These are phyloP conservation scores for Thielaviopsis ethacetica DNA, from an alignment of 2,329 filamentous ascomycete species.

Conservation along the genomic window DNA sequence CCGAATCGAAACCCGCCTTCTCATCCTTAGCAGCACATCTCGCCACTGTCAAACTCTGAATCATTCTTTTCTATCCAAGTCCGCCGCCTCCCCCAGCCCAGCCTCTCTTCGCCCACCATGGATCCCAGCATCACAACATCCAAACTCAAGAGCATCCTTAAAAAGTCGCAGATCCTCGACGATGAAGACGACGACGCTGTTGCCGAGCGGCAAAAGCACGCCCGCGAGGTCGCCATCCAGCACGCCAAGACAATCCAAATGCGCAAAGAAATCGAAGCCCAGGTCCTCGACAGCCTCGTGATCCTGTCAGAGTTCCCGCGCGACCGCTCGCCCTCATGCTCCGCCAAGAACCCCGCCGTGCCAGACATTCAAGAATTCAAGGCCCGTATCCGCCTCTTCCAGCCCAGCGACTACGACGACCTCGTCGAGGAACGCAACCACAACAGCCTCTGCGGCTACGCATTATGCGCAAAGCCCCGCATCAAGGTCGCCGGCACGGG, in stretches of 20 bases:
- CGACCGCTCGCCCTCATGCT: conserved; percentile 18
- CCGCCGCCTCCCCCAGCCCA: not conserved
- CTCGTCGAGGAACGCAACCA: conserved; percentile 80
- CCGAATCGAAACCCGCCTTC: not conserved
- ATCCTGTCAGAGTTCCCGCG: conserved; percentile 47
- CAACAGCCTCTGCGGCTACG: conserved; percentile 67
- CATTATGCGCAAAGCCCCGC: conserved; percentile 54
- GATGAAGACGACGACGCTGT: conserved; percentile 3
- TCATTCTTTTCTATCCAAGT: not conserved
- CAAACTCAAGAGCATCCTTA: conserved; percentile 41
- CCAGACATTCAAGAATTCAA: conserved; percentile 52
- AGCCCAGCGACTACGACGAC: conserved; percentile 77
- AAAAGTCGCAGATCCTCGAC: conserved; percentile 28
- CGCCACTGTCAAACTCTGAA: not conserved
- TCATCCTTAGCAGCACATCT: not conserved
- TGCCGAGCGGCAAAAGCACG: conserved; percentile 18
- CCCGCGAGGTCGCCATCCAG: conserved; percentile 52
- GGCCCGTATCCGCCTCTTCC: conserved; percentile 52
- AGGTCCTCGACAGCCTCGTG: conserved; percentile 58
- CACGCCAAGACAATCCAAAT: conserved; percentile 73
- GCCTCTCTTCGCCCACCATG: not conserved
- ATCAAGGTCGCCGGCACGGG: conserved; percentile 38
- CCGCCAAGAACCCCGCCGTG: conserved; percentile 32
- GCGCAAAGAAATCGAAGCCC: conserved; percentile 59
- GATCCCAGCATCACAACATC: conserved; percentile 6